These are phyloP conservation scores for Pyrenopolyporus hunteri DNA, from an alignment of 495 filamentous ascomycete species.

Conservation along the genomic window DNA sequence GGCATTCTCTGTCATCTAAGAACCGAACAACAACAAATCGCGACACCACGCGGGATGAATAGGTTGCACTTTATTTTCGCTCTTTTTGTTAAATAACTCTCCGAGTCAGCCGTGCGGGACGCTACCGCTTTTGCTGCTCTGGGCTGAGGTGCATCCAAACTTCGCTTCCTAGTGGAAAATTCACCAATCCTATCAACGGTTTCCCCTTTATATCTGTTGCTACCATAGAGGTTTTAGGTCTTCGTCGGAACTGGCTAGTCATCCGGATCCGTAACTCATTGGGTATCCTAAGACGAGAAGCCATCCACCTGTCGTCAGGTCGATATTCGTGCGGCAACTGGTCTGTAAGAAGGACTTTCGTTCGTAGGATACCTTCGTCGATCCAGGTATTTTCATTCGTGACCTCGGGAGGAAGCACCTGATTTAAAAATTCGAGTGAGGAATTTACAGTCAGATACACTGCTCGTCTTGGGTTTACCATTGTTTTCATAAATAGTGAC, in stretches of 20 bases:
- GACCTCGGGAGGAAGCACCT: conserved; percentile 48
- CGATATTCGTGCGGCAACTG: conserved; percentile 49
- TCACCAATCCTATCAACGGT: conserved; percentile 39
- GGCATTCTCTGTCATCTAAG: neutral
- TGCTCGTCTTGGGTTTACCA: conserved; percentile 60
- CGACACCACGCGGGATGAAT: neutral
- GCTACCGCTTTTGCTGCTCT: conserved; percentile 39
- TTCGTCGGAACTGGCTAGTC: conserved; percentile 39
- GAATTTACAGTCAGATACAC: conserved; percentile 63
- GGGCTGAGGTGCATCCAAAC: conserved; percentile 58
- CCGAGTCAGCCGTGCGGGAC: conserved; percentile 8
- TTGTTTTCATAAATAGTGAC: conserved; percentile 61
- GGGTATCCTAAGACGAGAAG: conserved; percentile 53
- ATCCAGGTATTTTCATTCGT: conserved; percentile 46
- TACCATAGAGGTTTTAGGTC: conserved; percentile 11
- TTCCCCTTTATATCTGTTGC: conserved; percentile 24
- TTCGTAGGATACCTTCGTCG: conserved; percentile 51
- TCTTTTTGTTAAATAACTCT: neutral
- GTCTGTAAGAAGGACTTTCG: conserved; percentile 35
- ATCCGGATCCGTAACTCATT: conserved; percentile 53
- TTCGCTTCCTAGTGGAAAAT: conserved; percentile 49
- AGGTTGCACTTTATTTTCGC: neutral
- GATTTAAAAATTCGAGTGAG: conserved; percentile 57
- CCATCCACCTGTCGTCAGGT: conserved; percentile 55
- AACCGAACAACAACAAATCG: conserved; percentile 6